Conservation (phyloP, 805 yeast species). For the Ogataea salicorniae region DNA sequence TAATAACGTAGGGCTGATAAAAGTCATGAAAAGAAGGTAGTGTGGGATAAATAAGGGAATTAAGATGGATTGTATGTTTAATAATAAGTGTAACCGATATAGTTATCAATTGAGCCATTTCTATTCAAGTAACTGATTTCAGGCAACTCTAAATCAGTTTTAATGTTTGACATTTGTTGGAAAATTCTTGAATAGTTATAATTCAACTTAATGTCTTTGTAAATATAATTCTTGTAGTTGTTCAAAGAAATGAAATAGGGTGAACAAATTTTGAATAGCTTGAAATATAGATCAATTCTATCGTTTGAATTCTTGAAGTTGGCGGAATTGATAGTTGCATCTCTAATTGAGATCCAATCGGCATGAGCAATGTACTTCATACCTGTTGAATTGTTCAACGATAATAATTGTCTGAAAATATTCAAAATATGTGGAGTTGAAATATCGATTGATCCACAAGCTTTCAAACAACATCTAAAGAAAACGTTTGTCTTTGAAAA, state of each 20-base stretch:
- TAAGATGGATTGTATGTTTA: neutral
- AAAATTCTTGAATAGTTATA: conserved; percentile 34
- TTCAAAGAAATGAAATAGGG: conserved; percentile 43
- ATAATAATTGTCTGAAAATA: conserved; percentile 27
- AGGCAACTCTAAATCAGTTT: conserved; percentile 37
- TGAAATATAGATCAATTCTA: conserved; percentile 50
- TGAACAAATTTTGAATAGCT: conserved; percentile 47
- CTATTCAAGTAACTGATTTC: conserved; percentile 32
- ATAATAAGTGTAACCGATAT: conserved; percentile 25
- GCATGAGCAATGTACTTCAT: conserved; percentile 69
- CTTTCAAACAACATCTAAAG: conserved; percentile 66
- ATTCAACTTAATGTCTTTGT: conserved; percentile 41
- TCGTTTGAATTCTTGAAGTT: conserved; percentile 30
- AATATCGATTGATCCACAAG: conserved; percentile 59
- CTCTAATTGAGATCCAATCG: conserved; percentile 80
- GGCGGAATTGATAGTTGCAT: conserved; percentile 56
- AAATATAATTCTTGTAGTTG: conserved; percentile 40
- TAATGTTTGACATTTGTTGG: conserved; percentile 34
- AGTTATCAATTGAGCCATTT: conserved; percentile 27
- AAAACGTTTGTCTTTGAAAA: conserved; percentile 64
- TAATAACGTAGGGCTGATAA: no score
- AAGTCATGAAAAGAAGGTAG: no score
- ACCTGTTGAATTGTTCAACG: conserved; percentile 46
- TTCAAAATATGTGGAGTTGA: conserved; percentile 47
- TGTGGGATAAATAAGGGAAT: neutral